Evolutionary conservation across 257 asterid genomes (phyloP), one percentile per base, ranked within the genome.

Genomic region (Fraxinus anomala): DNA sequence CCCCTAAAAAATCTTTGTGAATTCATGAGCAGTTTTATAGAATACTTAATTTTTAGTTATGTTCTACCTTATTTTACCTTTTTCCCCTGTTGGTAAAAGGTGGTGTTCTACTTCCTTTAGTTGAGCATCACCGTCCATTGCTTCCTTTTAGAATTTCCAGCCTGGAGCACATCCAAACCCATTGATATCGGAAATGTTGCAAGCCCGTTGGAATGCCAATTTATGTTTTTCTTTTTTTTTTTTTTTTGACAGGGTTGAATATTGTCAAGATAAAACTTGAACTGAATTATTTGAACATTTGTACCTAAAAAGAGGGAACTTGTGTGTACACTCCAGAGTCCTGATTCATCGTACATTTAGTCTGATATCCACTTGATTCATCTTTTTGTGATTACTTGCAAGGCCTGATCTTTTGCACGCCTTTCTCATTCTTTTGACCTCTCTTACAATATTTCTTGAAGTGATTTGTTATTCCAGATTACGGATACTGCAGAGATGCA

Each of bases 401-500:
- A 54, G 65, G 21, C 8, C 21, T 54, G 30, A 73, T 73, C 69
- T 4, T 68, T 31, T 24, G 47, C 49, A 19, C 1, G 42, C 30
- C 40, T 68, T 73, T 77, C 78, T 77, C 61, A 68, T 73, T 66
- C 56, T 47, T 68, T 81, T 73, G 40, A 73, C 70, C 72, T 56
- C 78, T n/a, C 68, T 73, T 11, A 37, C 71, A n/a, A 26, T 77
- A 11, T 42, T 42, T 42, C 51, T 11, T 51, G 56, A 47, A 21
- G 6, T 80, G 37, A 13, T 47, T 21, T 75, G 59, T 67, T 51
- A 68, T 70, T 79, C 72, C 59, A 54, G 76, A 69, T 66, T 30
- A 17, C 31, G 56, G 70, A 54, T 36, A 44, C 36, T 49, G 21
- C n/a, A 33, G 67, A 47, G 66, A 16, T 68, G 23, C 36, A 54